Evolutionary conservation across 2,329 filamentous ascomycete genomes (phyloP).

Genomic region (Penicillium sp.): DNA sequence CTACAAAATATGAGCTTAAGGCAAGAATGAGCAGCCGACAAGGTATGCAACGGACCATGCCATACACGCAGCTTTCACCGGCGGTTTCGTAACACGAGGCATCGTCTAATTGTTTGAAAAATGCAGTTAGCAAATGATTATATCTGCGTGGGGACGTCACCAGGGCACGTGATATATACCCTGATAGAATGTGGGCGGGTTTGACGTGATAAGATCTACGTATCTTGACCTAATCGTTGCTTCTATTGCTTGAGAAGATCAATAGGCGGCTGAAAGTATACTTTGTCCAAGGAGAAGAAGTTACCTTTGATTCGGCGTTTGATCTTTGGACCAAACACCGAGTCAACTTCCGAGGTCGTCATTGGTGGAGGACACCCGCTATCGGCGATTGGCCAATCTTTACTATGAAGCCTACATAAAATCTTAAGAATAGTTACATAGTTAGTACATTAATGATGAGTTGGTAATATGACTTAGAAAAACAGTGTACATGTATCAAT

Average conservation of each 20-base stretch:
- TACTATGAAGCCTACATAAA: background rate
- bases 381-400: constrained; percentile 1
- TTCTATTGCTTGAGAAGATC: background rate
- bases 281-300: background rate
- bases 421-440: background rate
- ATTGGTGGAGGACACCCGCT: background rate
- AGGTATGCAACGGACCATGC: background rate
- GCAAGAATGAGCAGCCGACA: background rate
- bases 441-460: background rate
- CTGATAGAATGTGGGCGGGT: background rate
- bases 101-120: background rate
- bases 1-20: constrained; percentile 5
- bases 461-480: background rate
- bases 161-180: constrained; percentile 5
- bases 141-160: background rate
- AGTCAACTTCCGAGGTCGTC: background rate
- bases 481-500: background rate
- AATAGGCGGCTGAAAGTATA: background rate
- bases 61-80: constrained; percentile 3
- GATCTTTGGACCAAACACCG: constrained; percentile 2
- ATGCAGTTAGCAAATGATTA: background rate
- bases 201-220: background rate
- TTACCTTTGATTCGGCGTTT: background rate
- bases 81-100: background rate
- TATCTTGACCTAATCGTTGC: background rate